Evolutionary conservation across 192 early-diverging fungal species (phyloP).

Genomic region (Chytriomyces sp.): DNA sequence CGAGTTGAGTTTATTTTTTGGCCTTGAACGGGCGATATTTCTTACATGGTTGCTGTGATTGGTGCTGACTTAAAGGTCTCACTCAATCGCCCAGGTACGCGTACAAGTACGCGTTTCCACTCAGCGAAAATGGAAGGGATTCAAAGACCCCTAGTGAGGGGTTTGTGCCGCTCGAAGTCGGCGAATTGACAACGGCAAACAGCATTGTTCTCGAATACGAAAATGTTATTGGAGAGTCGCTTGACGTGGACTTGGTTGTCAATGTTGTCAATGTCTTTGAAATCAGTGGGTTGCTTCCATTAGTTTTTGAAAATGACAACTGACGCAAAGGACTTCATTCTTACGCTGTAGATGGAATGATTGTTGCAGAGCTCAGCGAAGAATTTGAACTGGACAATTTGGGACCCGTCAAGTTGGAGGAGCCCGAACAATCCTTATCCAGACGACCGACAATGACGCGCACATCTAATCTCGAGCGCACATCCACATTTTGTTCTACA

Average conservation of each 20-base stretch:
- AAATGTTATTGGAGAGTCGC: conserved; percentile 38
- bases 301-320: background rate
- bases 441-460: too few relatives aligned
- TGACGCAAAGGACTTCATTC: too few relatives aligned
- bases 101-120: conserved; percentile 22
- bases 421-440: too few relatives aligned
- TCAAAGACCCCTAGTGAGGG: background rate
- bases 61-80: background rate
- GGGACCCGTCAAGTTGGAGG: too few relatives aligned
- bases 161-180: conserved; percentile 29
- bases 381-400: too few relatives aligned
- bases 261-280: conserved; percentile 40
- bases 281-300: background rate
- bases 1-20: conserved; percentile 63
- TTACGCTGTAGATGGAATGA: too few relatives aligned
- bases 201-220: conserved; percentile 40
- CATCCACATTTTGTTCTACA: too few relatives aligned
- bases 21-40: conserved; percentile 10
- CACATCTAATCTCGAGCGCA: too few relatives aligned
- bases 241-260: conserved; percentile 37
- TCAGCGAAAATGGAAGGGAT: background rate
- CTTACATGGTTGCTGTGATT: too few relatives aligned
- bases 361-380: too few relatives aligned
- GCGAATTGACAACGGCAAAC: conserved; percentile 40
- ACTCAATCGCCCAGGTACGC: conserved; percentile 35